Base-by-base conservation (phyloP, 1,284 basidiomycete species). In the Trametes hirsuta region DNA sequence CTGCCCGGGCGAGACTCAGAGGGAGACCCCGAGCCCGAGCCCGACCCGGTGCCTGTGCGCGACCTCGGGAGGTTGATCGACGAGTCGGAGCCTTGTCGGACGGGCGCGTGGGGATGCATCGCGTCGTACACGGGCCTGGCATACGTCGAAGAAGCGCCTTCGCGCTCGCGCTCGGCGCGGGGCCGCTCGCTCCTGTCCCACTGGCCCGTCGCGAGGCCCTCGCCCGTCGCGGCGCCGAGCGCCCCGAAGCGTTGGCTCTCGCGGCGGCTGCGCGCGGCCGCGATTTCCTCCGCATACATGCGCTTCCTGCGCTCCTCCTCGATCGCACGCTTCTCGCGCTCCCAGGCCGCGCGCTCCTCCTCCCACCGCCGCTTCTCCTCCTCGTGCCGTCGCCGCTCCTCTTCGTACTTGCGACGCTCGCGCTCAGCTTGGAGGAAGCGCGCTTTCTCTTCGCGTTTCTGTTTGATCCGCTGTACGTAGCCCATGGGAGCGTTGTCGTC, bases 361-460 rank as follows among this genome's bases (percentile, higher is more conserved):
- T 87, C 85, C 75, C 80, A 81, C 51, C 79, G 76, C 40, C 69
- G 74, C 50, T 75, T 76, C 68, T 85, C 81, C 35, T 74, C 75
- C 58, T 86, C 84, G 58, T 75, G 77, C 61, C 72, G 74, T 37
- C 68, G 68, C 55, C 81, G 72, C 64, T 83, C 83, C 58, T 82
- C 80, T 59, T 85, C 83, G 57, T 82, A 75, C 48, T 75, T 75
- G 18, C 87, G 80, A 48, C 78, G 79, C 58, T 83, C 79, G 58
- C 81, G 80, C 69, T 91, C 83, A 68, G 81, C 80, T 53, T 79
- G 81, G 65, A 91, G 76, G 67, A 91, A 91, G 36, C 74, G 80
- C 47, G 83, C 84, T 74, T 90, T 90, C 73, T 88, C 84, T 71
- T 88, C 87, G 50, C 85, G 84, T 66, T 84, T 84, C 76, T 87